Base-by-base conservation (phyloP, 352 stramenopile species). In the Phytophthora niederhauseri region DNA sequence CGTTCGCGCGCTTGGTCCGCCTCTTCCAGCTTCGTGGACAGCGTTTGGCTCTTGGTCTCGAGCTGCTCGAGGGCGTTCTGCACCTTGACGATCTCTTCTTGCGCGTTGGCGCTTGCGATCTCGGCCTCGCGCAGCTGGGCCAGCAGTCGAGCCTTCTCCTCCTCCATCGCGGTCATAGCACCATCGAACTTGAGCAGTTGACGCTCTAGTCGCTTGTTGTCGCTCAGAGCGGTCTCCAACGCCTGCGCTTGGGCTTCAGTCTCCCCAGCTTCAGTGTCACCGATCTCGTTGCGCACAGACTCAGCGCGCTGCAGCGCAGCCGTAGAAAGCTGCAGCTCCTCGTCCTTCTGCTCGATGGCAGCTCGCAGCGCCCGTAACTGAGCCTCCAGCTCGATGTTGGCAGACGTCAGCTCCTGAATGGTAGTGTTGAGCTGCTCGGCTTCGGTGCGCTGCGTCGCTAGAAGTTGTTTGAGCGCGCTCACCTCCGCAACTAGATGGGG, bases 401-500 rank as follows among this genome's bases (percentile, higher is more conserved):
- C 48, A 8, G 43, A 24, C 0, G 52, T 74, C 20, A 82, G 51
- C 9, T 54, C 38, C 38, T 67, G 30, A 53, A 79, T 75, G 5
- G 64, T 70, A 0, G 20, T 24, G 31, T 72, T 69, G 6, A 76
- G 59, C 2, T 66, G 61, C 5, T 76, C 59, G 2, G 45, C 57
- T 65, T 78, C 70, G 14, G 14, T 68, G n/a, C 56, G 55, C 38
- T 78, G 59, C 6, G 36, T 52, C 17, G 50, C 28, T 26, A 81
- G 41, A 14, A 67, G 43, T 14, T 73, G 63, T 56, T 87, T 87
- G 51, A 89, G 80, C 34, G 83, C 80, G 17, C 67, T 77, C 53
- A 86, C 76, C 70, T 91, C 81, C 5, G 67, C 70, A 26, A 87
- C 61, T 5, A 91, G 48, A 19, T 89, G 78, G 8, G 83, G 61